Conservation (phyloP, 176 grass and related monocot species). For the Avena atlantica region DNA sequence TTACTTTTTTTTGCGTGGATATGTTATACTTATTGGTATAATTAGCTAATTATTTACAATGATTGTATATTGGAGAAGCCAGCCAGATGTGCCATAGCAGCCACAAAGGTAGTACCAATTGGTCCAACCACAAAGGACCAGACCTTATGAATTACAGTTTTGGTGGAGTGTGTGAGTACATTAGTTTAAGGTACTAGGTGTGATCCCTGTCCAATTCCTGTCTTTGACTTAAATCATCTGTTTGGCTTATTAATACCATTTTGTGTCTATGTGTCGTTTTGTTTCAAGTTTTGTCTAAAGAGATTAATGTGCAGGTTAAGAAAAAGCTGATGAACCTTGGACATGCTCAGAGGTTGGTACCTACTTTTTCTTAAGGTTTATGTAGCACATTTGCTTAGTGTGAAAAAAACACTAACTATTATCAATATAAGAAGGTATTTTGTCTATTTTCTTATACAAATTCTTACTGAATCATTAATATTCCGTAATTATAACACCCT, state of each 20-base stretch:
- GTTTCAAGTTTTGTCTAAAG: conserved; percentile 3
- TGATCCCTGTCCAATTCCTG: neutral
- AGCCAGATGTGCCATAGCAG: neutral
- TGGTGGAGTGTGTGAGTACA: neutral
- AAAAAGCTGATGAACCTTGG: conserved; percentile 81
- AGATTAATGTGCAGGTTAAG: conserved; percentile 74
- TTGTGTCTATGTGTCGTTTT: neutral
- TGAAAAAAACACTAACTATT: neutral
- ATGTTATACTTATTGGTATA: neutral
- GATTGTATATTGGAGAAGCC: neutral
- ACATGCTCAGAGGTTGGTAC: conserved; percentile 77
- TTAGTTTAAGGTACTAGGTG: conserved; percentile 2
- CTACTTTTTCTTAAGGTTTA: conserved; percentile 32
- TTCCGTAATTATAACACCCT: neutral
- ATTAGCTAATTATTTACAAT: conserved; percentile 9
- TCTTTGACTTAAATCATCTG: conserved; percentile 3
- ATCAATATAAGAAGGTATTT: neutral
- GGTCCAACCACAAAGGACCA: conserved; percentile 16
- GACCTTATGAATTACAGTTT: neutral
- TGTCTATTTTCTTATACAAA: neutral
- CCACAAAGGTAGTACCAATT: conserved; percentile 16
- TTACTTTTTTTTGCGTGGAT: neutral
- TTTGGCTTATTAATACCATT: conserved; percentile 1
- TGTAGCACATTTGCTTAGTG: neutral
- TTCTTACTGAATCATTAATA: neutral